Evolutionary conservation across 139 green algal genomes (phyloP), one percentile per base, ranked within the genome.

Genomic region (Chlamydomonas incerta): DNA sequence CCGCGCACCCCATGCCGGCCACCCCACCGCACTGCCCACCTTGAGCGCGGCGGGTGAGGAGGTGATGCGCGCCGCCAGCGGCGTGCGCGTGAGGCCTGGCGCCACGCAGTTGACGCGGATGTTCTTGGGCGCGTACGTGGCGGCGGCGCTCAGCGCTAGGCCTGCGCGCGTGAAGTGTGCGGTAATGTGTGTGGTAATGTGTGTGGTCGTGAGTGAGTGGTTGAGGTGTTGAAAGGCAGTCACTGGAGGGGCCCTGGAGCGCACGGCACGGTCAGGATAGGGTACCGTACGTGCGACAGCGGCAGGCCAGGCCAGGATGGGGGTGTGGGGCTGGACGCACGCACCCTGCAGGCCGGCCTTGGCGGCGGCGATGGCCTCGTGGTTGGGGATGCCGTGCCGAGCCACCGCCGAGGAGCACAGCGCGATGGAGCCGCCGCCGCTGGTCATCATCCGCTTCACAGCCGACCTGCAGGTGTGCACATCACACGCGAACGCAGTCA

Each of bases 101-200:
- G 95, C 93, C 52, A 97, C 93, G 37, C 91, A 94, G 88, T 98
- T 98, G 58, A 97, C 86, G 3, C 95, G 89, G 85, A 98, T 96
- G 88, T 96, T 96, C 85, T 95, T 95, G 10, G 93, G 91, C 0
- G 93, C 94, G 83, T 98, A 98, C 0, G 93, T 97, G 23, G 91
- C 88, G 0, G 95, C 93, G 2, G 95, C 89, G 24, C 83, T 91
- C 0, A 93, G 81, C 34, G 90, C 88, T 57, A 97, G 88, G 4
- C 91, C 92, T 82, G 88, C 37, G 18, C 35, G 68, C 23, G 57
- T n/a, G n/a, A n/a, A n/a, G n/a, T n/a, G n/a, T n/a, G n/a, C n/a
- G n/a, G n/a, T n/a, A n/a, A n/a, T n/a, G n/a, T n/a, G n/a, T n/a
- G n/a, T n/a, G n/a, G n/a, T n/a, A n/a, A n/a, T n/a, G n/a, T n/a